Conservation (phyloP, 2,329 filamentous ascomycete genomes). For the Diaporthe destruens region DNA sequence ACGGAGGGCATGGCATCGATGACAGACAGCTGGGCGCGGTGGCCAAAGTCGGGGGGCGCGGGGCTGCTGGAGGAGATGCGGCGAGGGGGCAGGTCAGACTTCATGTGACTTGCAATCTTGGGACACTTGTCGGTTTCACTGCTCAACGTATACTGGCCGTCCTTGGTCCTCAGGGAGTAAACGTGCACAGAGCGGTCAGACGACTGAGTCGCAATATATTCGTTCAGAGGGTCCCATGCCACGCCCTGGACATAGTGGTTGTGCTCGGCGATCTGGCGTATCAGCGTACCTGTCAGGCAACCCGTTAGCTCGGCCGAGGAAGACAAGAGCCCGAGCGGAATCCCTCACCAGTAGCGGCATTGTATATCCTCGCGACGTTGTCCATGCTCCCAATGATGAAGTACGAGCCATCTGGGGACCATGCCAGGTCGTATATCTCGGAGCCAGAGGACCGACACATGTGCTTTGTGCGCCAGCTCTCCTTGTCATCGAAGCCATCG, state of each 20-base stretch:
- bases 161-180: slow-evolving; percentile 95
- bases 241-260: slow-evolving; percentile 99
- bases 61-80: slow-evolving; percentile 93
- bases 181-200: slow-evolving; percentile 98
- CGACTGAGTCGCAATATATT: slow-evolving; percentile 97
- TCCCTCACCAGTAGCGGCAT: slow-evolving; percentile 82
- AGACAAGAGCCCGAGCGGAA: background rate
- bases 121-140: slow-evolving; percentile 75
- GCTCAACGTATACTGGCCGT: slow-evolving; percentile 88
- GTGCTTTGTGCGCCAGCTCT: slow-evolving; percentile 95
- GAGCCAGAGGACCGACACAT: slow-evolving; percentile 97
- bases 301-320: background rate
- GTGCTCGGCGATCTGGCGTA: slow-evolving; percentile 96
- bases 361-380: slow-evolving; percentile 97
- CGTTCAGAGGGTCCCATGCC: slow-evolving; percentile 97
- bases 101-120: slow-evolving; percentile 81
- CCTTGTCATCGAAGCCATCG: slow-evolving; percentile 90
- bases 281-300: slow-evolving; percentile 64
- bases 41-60: slow-evolving; percentile 84
- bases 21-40: slow-evolving; percentile 73
- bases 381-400: slow-evolving; percentile 99
- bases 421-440: slow-evolving; percentile 97
- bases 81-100: slow-evolving; percentile 91
- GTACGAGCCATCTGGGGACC: slow-evolving; percentile 96
- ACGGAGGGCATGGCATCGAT: slow-evolving; percentile 60